Base-by-base conservation (phyloP, 352 stramenopile genomes). In the Pythium guiyangense region DNA sequence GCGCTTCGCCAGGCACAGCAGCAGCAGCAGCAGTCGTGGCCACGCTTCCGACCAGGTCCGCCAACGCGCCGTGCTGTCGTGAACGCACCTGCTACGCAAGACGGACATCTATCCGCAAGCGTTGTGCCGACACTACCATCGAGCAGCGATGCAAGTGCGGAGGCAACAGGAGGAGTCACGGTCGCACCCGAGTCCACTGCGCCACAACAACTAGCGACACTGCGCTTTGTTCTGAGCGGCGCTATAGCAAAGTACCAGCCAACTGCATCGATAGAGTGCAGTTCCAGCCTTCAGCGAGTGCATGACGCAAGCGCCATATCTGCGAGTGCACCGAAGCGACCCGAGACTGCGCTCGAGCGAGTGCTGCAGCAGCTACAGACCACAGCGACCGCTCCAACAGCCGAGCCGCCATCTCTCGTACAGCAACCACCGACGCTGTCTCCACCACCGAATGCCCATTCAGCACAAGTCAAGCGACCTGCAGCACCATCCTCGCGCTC, bases 391-490 rank as follows among this genome's bases (percentile, higher is more conserved):
- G 43, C 43, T 48, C 10, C 18, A 11, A 8, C 18, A 26, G 42
- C 42, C 3, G 26, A 48, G 10, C 9, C 18, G 6, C 25, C 4
- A 4, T 12, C 25, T 2, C n/a, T n/a, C n/a, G n/a, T n/a, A 12
- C 46, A 18, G 26, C 14, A 22, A 11, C 25, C 18, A 14, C 45
- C 2, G 46, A 39, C 14, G 6, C 25, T 25, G 6, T 12, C 14
- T n/a, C 39, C 39, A 44, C 39, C 39, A 14, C 8, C 39, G 14
- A 40, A n/a, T n/a, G n/a, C n/a, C n/a, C n/a, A n/a, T n/a, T n/a
- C n/a, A n/a, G n/a, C n/a, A n/a, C n/a, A n/a, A 47, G 29, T 34
- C 39, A 44, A 44, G 39, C 39, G 39, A 44, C 39, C 39, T n/a
- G 39, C 39, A 44, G 6, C 39, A 44, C 9, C 29, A 34, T 34